phyloP scores from a whole-genome alignment of 768 basidiomycete genomes.

The Serendipita vermifera region DNA sequence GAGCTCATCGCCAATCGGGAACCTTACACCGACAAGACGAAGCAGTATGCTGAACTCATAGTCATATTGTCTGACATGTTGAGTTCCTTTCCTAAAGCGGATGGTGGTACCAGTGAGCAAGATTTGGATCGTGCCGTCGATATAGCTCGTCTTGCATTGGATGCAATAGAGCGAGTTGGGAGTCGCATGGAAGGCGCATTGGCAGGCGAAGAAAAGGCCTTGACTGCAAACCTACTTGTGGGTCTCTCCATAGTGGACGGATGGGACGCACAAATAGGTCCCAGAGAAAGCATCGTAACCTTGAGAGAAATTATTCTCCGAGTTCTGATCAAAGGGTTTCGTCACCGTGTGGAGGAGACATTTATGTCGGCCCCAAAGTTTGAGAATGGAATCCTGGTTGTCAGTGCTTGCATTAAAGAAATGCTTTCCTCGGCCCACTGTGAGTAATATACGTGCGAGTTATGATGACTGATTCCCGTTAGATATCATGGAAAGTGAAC shows the following conservation, averaged over 20 bases:
- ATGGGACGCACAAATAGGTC: too few species aligned
- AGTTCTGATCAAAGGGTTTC: too few species aligned
- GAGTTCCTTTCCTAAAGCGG: background rate
- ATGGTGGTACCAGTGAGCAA: background rate
- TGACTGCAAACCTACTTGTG: background rate
- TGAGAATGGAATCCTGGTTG: too few species aligned
- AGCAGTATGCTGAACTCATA: background rate
- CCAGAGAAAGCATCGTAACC: too few species aligned
- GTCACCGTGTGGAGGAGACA: too few species aligned
- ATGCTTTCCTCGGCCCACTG: too few species aligned
- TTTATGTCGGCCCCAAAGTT: too few species aligned
- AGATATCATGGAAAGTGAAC: too few species aligned
- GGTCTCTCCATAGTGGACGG: background rate
- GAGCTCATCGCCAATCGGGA: background rate
- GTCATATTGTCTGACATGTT: background rate
- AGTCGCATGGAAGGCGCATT: slow-evolving; percentile 1
- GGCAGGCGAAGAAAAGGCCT: background rate
- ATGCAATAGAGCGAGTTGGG: slow-evolving; percentile 5
- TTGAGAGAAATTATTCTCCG: too few species aligned
- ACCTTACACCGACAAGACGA: background rate
- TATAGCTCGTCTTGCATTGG: background rate
- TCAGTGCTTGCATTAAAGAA: too few species aligned
- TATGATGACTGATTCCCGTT: too few species aligned
- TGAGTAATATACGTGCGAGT: too few species aligned
- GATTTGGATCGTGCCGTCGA: background rate